Conservation (phyloP, 1,284 basidiomycete species). For the Boletus calvinii region DNA sequence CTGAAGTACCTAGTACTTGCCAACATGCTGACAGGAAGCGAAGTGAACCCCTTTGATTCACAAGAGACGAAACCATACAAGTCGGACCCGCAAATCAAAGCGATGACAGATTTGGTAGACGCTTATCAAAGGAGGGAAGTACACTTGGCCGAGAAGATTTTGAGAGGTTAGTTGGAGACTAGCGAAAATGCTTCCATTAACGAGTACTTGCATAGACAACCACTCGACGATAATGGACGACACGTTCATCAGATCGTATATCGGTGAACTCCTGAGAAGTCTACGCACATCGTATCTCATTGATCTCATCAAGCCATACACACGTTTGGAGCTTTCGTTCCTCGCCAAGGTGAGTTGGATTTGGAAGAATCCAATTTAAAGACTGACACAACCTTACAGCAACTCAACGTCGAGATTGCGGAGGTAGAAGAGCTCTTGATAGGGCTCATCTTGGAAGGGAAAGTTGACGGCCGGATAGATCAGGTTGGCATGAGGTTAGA, state of each 20-base stretch:
- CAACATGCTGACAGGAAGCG: slow-evolving; percentile 97
- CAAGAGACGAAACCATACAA: slow-evolving; percentile 99
- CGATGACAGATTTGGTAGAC: slow-evolving; percentile 96
- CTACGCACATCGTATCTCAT: slow-evolving; percentile 95
- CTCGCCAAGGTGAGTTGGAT: slow-evolving; percentile 69
- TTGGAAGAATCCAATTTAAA: not conserved
- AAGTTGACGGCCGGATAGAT: slow-evolving; percentile 93
- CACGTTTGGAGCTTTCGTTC: slow-evolving; percentile 87
- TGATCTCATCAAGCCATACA: slow-evolving; percentile 97
- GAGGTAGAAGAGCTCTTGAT: slow-evolving; percentile 95
- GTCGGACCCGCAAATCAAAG: slow-evolving; percentile 92
- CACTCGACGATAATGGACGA: slow-evolving; percentile 94
- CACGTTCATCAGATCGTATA: slow-evolving; percentile 88
- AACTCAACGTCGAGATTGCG: slow-evolving; percentile 84
- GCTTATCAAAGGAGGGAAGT: slow-evolving; percentile 97
- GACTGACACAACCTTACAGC: slow-evolving; percentile 46
- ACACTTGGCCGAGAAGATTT: slow-evolving; percentile 92
- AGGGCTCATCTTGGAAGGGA: slow-evolving; percentile 91
- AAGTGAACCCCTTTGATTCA: slow-evolving; percentile 99
- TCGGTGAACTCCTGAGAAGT: slow-evolving; percentile 92
- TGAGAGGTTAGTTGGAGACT: slow-evolving; percentile 63
- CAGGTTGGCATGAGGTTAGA: slow-evolving; percentile 92
- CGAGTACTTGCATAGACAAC: slow-evolving; percentile 61
- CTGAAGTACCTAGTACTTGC: slow-evolving; percentile 98
- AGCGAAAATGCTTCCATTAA: not conserved